Base-by-base conservation (phyloP, 2,329 filamentous ascomycete species). In the Elsinoe fawcettii region DNA sequence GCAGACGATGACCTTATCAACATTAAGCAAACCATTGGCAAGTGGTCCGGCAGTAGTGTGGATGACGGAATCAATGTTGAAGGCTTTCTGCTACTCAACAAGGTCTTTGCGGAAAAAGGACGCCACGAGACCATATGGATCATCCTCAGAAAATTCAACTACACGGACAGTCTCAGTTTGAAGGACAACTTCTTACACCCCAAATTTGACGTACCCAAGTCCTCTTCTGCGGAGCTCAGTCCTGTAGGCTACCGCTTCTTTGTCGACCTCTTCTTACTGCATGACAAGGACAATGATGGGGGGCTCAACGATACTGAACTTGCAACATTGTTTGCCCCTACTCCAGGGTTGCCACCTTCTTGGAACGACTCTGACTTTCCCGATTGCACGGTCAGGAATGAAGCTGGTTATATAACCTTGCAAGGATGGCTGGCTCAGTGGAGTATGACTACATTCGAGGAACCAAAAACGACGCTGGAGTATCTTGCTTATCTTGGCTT, bases 361-460 rank as follows among this genome's bases (percentile, higher is more conserved):
- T 99, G 93, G 93, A 76, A 84, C 0, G 91, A 96, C 62, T 87
- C 87, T 1, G 88, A 84, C 0, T 99, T 99, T 66, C 93, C 93
- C 1, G 90, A 88, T 0, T 95, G 90, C 22, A 96, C 93, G 0
- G 92, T 97, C 16, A 86, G 90, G 41, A 97, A 96, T 67, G 93
- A 99, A 72, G 90, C 89, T 7, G 93, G 93, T 0, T 84, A 97
- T 69, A 91, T 99, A 60, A 99, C 93, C 1, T 77, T 99, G 3
- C 93, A 99, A 71, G 93, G 93, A 1, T 99, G 93, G 93, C 81
- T 99, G 36, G 93, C 93, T 3, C 93, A 99, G 66, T 99, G 93
- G 93, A 96, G 91, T 69, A 99, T 99, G 93, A 99, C 93, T 0
- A 99, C 93, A 0, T 99, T 97, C 66, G 84, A 95, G 60, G 91